Conservation (phyloP, 345 rosid genomes). For the Euphorbia tirucalli region DNA sequence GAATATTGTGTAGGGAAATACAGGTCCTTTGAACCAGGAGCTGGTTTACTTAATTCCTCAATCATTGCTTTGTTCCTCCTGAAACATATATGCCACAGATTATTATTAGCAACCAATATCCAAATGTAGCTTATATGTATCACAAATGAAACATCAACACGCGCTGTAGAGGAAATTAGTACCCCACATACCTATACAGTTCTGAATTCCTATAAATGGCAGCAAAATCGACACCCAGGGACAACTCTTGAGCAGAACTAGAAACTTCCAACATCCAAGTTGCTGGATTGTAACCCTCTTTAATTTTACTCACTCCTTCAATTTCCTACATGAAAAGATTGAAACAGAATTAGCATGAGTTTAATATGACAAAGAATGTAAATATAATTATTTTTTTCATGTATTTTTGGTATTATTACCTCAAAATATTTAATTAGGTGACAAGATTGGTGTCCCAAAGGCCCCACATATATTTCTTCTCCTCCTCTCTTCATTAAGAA, state of each 20-base stretch:
- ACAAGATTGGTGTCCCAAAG: conserved; percentile 60
- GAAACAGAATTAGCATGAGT: neutral
- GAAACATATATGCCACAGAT: conserved; percentile 6
- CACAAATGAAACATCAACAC: neutral
- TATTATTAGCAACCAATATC: neutral
- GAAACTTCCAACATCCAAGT: conserved; percentile 62
- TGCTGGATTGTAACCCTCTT: conserved; percentile 57
- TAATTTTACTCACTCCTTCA: conserved; percentile 39
- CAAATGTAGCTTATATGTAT: neutral
- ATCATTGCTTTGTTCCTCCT: conserved; percentile 56
- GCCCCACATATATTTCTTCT: conserved; percentile 75
- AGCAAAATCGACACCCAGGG: conserved; percentile 40
- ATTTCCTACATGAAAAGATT: conserved; percentile 25
- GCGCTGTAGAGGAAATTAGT: neutral
- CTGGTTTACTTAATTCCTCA: conserved; percentile 49
- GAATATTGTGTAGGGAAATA: conserved; percentile 55
- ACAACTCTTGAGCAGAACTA: conserved; percentile 37
- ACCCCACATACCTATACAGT: conserved; percentile 28
- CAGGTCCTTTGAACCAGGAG: conserved; percentile 59
- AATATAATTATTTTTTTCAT: neutral
- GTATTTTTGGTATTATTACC: conserved; percentile 30
- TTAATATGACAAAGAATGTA: neutral
- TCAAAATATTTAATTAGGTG: conserved; percentile 63
- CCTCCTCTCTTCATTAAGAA: conserved; percentile 79
- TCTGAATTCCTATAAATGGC: conserved; percentile 46